phyloP scores from a whole-genome alignment of 202 grass and related monocot genomes.

The Miscanthus sacchariflorus region DNA sequence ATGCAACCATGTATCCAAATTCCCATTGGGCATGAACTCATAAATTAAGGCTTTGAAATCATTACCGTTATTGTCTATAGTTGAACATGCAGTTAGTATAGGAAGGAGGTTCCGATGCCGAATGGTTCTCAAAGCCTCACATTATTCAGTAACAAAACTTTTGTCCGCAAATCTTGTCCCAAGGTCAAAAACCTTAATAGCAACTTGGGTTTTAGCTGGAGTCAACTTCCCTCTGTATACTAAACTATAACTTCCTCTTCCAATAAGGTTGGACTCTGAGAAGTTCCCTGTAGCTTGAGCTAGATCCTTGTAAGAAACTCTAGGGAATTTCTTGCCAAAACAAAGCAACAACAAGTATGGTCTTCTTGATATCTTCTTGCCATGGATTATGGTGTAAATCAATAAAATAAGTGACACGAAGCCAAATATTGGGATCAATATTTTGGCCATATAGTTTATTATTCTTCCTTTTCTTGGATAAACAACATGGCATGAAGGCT shows the following conservation, averaged over 20 bases:
- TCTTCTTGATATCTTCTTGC: too few species aligned
- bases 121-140: not conserved
- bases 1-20: not conserved
- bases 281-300: not conserved
- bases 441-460: too few species aligned
- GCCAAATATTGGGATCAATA: too few species aligned
- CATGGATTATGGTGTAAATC: too few species aligned
- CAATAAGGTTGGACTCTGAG: not conserved
- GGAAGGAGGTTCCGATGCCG: not conserved
- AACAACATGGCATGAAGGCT: too few species aligned
- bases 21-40: not conserved
- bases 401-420: too few species aligned
- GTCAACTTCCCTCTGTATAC: not conserved
- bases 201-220: not conserved
- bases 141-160: not conserved
- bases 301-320: constrained; percentile 16
- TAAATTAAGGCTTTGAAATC: not conserved
- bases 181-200: not conserved
- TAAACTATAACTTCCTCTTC: not conserved
- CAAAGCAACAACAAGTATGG: too few species aligned
- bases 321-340: not conserved
- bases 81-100: not conserved
- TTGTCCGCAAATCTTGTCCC: not conserved
- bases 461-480: too few species aligned
- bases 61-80: not conserved